Evolutionary conservation across 1,284 basidiomycete genomes (phyloP), one percentile per base, ranked within the genome.

Genomic region (Cronartium quercuum): DNA sequence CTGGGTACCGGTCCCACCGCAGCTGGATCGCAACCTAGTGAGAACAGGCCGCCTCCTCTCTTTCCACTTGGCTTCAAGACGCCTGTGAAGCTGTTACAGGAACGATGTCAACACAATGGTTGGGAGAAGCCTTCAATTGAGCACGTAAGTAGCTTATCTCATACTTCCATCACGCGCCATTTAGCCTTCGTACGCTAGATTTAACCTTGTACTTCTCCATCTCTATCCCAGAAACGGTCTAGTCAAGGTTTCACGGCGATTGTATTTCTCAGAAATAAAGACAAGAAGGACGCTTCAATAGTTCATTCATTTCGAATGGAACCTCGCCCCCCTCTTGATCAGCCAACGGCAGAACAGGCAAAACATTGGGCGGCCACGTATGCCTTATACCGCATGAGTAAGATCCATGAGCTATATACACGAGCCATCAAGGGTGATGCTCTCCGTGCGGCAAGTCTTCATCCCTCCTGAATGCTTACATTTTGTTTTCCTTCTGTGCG

Each of bases 351-450:
- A n/a, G 66, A 62, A 44, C 65, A 77, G 44, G 80, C 81, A 37
- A 81, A 80, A 69, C 81, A 82, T 74, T 81, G 80, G 80, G 81
- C 77, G 9, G 81, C 81, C n/a, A 81, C 81, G 34, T 82, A 81
- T 71, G 81, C 79, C 1, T 78, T 82, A 5, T 81, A 81, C 40
- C 78, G 81, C 10, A 76, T 77, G 24, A 62, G 76, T 76, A 24
- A 38, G 41, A 12, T n/a, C 10, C 10, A 10, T 47, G n/a, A n/a
- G n/a, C n/a, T n/a, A n/a, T n/a, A n/a, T n/a, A n/a, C n/a, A n/a
- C n/a, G n/a, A n/a, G n/a, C n/a, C n/a, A n/a, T n/a, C n/a, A n/a
- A n/a, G n/a, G n/a, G n/a, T n/a, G n/a, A n/a, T n/a, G n/a, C n/a
- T n/a, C n/a, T n/a, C n/a, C n/a, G n/a, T n/a, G n/a, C n/a, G n/a